phyloP scores from a whole-genome alignment of 768 basidiomycete species.

The Steccherinum ochraceum region DNA sequence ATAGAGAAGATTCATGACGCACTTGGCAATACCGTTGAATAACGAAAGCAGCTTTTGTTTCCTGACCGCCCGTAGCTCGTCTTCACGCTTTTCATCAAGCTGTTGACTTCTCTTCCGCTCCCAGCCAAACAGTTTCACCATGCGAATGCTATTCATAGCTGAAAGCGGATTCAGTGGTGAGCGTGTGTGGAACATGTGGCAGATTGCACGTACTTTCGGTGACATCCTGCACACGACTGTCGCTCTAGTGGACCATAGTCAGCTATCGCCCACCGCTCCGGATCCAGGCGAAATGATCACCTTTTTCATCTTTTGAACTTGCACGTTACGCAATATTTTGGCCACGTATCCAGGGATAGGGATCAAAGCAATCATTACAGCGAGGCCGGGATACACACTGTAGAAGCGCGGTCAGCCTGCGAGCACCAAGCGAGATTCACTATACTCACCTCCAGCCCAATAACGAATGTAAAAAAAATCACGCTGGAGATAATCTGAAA shows the following conservation, averaged over 20 bases:
- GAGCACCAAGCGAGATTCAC: neutral
- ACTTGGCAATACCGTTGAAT: neutral
- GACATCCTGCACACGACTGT: neutral
- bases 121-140: conserved; percentile 12
- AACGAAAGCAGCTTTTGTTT: neutral
- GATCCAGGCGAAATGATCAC: conserved; percentile 9
- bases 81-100: neutral
- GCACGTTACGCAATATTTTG: conserved; percentile 28
- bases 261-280: neutral
- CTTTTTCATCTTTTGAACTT: conserved; percentile 35
- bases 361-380: conserved; percentile 33
- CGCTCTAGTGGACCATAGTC: neutral
- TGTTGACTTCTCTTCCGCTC: neutral
- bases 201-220: conserved; percentile 2
- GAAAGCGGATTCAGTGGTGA: neutral
- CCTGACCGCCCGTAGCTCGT: neutral
- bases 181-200: neutral
- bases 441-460: neutral
- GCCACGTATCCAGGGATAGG: conserved; percentile 39
- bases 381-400: conserved; percentile 34
- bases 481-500: conserved; percentile 30
- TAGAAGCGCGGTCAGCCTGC: neutral
- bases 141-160: conserved; percentile 4
- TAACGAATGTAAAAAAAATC: neutral
- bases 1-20: too few relatives aligned